Percentiles rank a stretch among this genome's conserved stretches.
Conservation (phyloP, 495 filamentous ascomycete genomes). For the Delitschia confertaspora region DNA sequence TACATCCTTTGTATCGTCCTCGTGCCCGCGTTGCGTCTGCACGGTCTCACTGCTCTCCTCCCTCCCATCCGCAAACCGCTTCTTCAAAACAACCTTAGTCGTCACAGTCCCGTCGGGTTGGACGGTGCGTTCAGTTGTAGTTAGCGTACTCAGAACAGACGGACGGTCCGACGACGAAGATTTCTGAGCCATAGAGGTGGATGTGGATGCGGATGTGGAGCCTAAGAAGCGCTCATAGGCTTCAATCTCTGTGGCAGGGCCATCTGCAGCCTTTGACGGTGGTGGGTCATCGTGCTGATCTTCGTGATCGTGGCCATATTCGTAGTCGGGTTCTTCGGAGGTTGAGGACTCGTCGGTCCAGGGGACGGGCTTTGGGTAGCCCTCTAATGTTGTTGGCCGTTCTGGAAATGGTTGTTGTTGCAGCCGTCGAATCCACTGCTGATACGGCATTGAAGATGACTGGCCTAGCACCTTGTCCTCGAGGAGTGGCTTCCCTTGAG, state of each 20-base stretch:
- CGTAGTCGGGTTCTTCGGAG: conserved; percentile 17
- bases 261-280: conserved; percentile 3
- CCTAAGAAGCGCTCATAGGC: conserved; percentile 23
- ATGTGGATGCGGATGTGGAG: conserved; percentile 4
- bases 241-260: conserved; percentile 23
- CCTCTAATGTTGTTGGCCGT: background rate
- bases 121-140: conserved; percentile 46
- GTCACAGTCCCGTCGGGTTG: conserved; percentile 53
- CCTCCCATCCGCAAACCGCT: conserved; percentile 54
- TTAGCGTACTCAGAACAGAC: conserved; percentile 48
- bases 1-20: conserved; percentile 4
- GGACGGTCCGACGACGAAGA: conserved; percentile 9
- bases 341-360: conserved; percentile 2
- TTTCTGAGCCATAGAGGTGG: conserved; percentile 4
- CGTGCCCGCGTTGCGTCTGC: conserved; percentile 27
- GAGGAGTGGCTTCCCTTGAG: conserved; percentile 11
- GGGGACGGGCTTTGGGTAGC: conserved; percentile 5
- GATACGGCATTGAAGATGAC: background rate
- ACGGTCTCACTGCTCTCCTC: conserved; percentile 48
- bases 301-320: conserved; percentile 26
- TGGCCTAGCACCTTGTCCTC: conserved; percentile 5
- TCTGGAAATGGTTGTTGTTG: conserved; percentile 1
- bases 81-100: conserved; percentile 52
- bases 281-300: conserved; percentile 26
- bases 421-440: conserved; percentile 2